Evolutionary conservation across 2,329 filamentous ascomycete genomes (phyloP).

Genomic region (Proliferodiscus dingleyae): DNA sequence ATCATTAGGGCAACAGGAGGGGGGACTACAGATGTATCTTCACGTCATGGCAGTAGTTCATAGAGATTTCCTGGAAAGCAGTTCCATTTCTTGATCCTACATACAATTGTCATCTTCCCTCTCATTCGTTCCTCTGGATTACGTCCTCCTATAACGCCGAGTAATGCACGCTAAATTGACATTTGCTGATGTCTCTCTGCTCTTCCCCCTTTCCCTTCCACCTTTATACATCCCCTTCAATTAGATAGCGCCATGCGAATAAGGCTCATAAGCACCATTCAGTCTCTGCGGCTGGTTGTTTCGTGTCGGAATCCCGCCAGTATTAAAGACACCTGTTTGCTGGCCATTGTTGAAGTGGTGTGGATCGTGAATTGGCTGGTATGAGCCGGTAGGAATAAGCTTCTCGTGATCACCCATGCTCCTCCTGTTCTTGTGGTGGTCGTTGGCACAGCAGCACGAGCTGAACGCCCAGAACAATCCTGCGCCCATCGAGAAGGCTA

Average conservation of each 20-base stretch:
- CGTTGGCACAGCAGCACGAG: constrained; percentile 72
- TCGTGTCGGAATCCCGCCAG: constrained; percentile 32
- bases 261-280: constrained; percentile 58
- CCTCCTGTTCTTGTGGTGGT: constrained; percentile 14
- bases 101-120: background rate
- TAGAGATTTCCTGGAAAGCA: too few relatives aligned
- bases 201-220: background rate
- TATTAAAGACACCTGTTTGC: constrained; percentile 38
- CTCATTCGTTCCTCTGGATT: background rate
- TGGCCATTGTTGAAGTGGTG: constrained; percentile 31
- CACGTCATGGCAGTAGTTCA: too few relatives aligned
- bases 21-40: too few relatives aligned
- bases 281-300: constrained; percentile 31
- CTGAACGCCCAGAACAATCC: constrained; percentile 88
- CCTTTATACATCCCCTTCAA: background rate
- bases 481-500: constrained; percentile 69
- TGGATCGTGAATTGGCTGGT: constrained; percentile 42
- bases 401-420: constrained; percentile 28
- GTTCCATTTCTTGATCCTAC: too few relatives aligned
- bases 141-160: background rate
- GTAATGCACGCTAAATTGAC: background rate
- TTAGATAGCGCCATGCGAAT: constrained; percentile 51
- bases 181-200: background rate
- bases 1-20: too few relatives aligned
- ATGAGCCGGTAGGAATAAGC: constrained; percentile 30